Conservation (phyloP, 1,284 basidiomycete species). For the Porogramme epimiltina region DNA sequence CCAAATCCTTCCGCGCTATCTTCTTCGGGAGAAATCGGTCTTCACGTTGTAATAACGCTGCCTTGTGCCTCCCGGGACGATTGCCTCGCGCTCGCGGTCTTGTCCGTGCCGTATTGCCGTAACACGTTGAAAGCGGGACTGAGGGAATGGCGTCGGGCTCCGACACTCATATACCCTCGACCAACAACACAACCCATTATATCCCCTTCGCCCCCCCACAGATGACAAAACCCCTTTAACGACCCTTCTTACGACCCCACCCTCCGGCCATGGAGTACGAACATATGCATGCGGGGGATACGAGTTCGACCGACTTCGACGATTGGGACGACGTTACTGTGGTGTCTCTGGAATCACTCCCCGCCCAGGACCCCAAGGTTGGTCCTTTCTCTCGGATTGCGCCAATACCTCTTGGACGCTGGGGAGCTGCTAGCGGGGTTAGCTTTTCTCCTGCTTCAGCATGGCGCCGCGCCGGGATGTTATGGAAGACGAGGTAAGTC, state of each 20-base stretch:
- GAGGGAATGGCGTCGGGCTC: neutral
- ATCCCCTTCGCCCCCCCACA: neutral
- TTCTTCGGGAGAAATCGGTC: too few species aligned
- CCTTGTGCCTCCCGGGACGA: neutral
- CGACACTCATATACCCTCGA: constrained; percentile 1
- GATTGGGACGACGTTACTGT: constrained; percentile 9
- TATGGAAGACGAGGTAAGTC: constrained; percentile 2
- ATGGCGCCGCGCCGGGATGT: neutral
- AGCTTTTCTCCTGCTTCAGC: neutral
- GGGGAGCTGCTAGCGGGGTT: neutral
- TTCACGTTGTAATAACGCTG: neutral
- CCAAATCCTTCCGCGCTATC: too few species aligned
- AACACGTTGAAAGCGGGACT: constrained; percentile 6
- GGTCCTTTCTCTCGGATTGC: neutral
- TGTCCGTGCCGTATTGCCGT: constrained; percentile 4
- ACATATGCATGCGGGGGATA: neutral
- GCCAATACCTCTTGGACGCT: neutral
- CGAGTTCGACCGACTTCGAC: neutral
- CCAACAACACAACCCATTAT: neutral
- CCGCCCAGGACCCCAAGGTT: constrained; percentile 1
- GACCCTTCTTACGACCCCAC: neutral
- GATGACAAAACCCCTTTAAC: neutral
- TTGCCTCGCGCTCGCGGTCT: too few species aligned
- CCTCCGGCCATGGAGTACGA: constrained; percentile 1
- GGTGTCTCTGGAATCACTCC: constrained; percentile 4